phyloP scores from a whole-genome alignment of 1,139 yeast species.

The Pichia sp. region DNA sequence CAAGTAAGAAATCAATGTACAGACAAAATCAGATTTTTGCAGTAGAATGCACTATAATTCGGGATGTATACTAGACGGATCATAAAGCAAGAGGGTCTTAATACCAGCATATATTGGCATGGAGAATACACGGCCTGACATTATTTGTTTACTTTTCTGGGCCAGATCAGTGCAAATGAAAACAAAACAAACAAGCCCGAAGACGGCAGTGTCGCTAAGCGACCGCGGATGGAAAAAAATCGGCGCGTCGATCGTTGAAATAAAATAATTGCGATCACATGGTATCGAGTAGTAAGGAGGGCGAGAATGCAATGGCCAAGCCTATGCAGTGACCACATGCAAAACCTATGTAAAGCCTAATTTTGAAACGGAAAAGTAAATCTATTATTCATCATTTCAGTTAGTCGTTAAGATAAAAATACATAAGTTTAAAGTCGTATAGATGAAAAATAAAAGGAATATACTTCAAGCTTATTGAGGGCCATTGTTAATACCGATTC shows the following conservation, averaged over 20 bases:
- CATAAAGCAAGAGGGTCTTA: neutral
- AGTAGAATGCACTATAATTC: neutral
- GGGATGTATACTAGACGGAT: neutral
- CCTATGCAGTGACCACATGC: no score
- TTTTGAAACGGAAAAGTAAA: no score
- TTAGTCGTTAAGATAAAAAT: neutral
- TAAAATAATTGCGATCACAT: neutral
- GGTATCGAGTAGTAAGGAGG: neutral
- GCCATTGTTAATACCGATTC: slow-evolving; percentile 37
- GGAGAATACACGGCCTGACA: neutral
- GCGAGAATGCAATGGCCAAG: no score
- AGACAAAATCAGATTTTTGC: neutral
- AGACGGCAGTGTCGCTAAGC: neutral
- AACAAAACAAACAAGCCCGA: neutral
- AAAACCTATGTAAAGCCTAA: no score
- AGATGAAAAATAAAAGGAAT: neutral
- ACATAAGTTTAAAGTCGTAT: slow-evolving; percentile 2
- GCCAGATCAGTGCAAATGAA: neutral
- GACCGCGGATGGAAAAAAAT: neutral
- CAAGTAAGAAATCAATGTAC: neutral
- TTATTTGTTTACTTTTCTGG: neutral
- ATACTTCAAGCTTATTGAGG: slow-evolving; percentile 19
- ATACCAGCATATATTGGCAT: neutral
- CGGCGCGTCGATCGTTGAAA: neutral
- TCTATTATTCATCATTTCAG: neutral